phyloP scores from a whole-genome alignment of 768 basidiomycete species.

The Xanthoconium stramineum region DNA sequence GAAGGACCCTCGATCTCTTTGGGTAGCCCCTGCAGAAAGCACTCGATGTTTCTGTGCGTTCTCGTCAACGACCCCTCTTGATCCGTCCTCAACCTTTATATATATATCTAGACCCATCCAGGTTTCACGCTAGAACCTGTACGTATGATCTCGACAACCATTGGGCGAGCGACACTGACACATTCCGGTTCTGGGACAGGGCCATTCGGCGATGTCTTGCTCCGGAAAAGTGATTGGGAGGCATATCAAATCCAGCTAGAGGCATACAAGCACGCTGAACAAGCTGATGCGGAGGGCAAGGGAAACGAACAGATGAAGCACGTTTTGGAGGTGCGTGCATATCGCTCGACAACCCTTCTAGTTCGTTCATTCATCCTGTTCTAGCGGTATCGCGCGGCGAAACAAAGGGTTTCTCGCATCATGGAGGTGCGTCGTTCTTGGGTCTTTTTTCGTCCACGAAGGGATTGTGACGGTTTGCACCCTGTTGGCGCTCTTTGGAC shows the following conservation, averaged over 20 bases:
- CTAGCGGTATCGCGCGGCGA: constrained; percentile 4
- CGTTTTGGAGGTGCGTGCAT: not conserved
- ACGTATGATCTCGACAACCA: not conserved
- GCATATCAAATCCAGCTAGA: not conserved
- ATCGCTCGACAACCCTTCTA: not conserved
- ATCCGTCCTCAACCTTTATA: not conserved
- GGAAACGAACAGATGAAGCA: not conserved
- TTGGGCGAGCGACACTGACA: not conserved
- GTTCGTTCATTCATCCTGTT: not conserved
- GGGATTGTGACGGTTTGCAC: not conserved
- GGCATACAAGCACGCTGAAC: not conserved
- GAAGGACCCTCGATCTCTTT: not conserved
- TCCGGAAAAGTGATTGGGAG: constrained; percentile 23
- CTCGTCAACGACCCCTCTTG: not conserved
- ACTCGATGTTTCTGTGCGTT: constrained; percentile 21
- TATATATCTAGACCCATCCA: constrained; percentile 1
- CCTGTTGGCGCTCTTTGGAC: not conserved
- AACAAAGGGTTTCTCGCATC: constrained; percentile 6
- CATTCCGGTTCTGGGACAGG: constrained; percentile 9
- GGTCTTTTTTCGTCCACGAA: not conserved
- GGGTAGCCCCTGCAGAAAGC: constrained; percentile 26
- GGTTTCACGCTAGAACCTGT: constrained; percentile 1
- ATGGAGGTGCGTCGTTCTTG: constrained; percentile 17
- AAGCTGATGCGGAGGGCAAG: not conserved
- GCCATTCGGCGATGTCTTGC: constrained; percentile 8